Evolutionary conservation across 2,329 filamentous ascomycete genomes (phyloP).

Genomic region (Apiospora phragmitis): DNA sequence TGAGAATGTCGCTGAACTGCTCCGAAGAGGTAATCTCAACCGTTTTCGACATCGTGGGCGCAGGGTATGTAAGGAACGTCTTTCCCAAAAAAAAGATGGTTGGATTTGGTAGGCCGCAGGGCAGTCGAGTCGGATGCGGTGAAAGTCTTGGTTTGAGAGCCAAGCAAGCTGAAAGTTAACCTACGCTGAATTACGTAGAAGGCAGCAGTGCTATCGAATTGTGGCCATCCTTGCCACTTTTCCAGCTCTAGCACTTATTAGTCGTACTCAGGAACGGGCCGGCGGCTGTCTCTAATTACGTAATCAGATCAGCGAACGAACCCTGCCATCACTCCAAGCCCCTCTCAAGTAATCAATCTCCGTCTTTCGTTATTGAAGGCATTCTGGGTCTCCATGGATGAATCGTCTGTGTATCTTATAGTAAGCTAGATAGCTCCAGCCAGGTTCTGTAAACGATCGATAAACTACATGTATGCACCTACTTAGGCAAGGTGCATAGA

Average conservation of each 20-base stretch:
- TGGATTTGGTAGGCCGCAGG: background rate
- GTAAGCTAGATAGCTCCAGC: too few species aligned
- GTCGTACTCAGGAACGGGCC: background rate
- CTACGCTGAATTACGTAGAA: slow-evolving; percentile 5
- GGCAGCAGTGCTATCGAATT: background rate
- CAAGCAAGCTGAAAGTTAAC: background rate
- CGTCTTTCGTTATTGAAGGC: too few species aligned
- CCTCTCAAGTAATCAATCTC: too few species aligned
- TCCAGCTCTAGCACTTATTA: background rate
- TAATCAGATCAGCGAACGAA: background rate
- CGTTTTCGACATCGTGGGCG: slow-evolving; percentile 42
- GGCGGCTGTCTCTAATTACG: background rate
- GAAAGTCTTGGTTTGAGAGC: slow-evolving; percentile 14
- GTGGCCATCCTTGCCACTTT: background rate
- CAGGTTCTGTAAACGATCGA: too few species aligned
- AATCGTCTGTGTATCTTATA: too few species aligned
- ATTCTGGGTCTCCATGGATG: too few species aligned
- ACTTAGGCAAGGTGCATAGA: background rate
- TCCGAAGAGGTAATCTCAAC: slow-evolving; percentile 52
- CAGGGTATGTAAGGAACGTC: background rate
- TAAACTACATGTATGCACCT: too few species aligned
- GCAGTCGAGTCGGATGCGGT: slow-evolving; percentile 1
- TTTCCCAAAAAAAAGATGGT: slow-evolving; percentile 9
- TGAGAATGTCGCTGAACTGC: slow-evolving; percentile 69
- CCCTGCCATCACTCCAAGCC: background rate